A percentile compares a stretch with the other conserved stretches of the same genome.
phyloP scores from a whole-genome alignment of 257 asterid genomes.

The Salvia rosmarinus region DNA sequence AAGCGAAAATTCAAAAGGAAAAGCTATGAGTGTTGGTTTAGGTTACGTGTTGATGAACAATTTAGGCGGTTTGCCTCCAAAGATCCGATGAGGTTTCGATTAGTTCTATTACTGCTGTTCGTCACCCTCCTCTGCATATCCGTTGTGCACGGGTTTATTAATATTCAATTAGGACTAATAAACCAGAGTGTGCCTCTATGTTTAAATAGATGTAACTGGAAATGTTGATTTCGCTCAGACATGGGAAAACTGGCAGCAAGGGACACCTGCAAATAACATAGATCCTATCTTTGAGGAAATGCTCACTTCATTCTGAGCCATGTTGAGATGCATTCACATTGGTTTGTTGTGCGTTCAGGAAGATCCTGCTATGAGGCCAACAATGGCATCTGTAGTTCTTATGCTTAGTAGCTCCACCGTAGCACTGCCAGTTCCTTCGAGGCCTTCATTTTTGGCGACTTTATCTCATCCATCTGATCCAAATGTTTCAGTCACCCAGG shows the following conservation, averaged over 20 bases:
- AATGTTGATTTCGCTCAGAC: not conserved
- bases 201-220: no score
- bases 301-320: not conserved
- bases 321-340: slow-evolving; percentile 36
- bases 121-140: slow-evolving; percentile 61
- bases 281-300: not conserved
- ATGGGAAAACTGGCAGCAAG: slow-evolving; percentile 20
- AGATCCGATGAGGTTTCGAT: slow-evolving; percentile 37
- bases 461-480: no score
- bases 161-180: no score
- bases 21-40: slow-evolving; percentile 19
- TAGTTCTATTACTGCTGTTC: slow-evolving; percentile 51
- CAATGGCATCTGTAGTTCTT: slow-evolving; percentile 34
- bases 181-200: no score
- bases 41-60: slow-evolving; percentile 26
- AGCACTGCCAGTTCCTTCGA: slow-evolving; percentile 4
- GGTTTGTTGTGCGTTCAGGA: slow-evolving; percentile 39
- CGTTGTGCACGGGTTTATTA: slow-evolving; percentile 45
- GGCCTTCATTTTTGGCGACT: slow-evolving; percentile 20
- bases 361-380: slow-evolving; percentile 34
- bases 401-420: slow-evolving; percentile 33
- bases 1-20: not conserved
- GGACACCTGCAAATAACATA: not conserved
- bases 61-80: slow-evolving; percentile 23
- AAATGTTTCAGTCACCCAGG: no score